These are phyloP conservation scores for Trypanosoma rangeli DNA, from an alignment of 208 protist genomes.

Conservation along the genomic window DNA sequence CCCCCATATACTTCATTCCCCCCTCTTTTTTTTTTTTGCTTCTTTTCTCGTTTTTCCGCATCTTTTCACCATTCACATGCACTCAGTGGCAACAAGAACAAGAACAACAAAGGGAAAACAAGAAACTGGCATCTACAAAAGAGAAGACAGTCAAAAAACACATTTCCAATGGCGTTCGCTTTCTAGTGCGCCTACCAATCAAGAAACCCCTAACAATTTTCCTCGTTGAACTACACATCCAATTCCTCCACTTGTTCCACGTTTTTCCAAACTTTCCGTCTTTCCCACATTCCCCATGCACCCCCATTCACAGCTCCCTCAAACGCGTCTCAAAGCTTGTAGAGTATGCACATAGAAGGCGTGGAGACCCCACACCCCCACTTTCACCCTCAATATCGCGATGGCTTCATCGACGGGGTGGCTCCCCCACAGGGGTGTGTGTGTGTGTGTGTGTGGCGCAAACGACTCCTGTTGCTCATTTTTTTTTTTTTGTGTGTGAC, in stretches of 20 bases:
- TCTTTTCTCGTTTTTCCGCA: too few relatives aligned
- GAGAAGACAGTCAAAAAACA: background rate
- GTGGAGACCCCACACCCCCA: background rate
- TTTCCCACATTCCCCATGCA: background rate
- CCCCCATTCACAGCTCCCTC: background rate
- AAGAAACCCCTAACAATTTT: background rate
- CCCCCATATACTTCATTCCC: background rate
- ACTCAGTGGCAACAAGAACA: background rate
- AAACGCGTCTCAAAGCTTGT: background rate
- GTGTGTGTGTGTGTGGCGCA: background rate
- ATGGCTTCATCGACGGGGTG: background rate
- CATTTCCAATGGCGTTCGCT: background rate
- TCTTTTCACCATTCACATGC: background rate
- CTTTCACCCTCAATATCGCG: background rate
- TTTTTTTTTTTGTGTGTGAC: background rate
- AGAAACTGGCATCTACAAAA: background rate
- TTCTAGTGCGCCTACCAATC: background rate
- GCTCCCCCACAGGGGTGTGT: too few relatives aligned
- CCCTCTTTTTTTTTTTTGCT: background rate
- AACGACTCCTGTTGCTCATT: background rate
- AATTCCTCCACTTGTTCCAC: background rate
- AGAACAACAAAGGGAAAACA: background rate
- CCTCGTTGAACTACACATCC: background rate
- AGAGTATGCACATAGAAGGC: background rate
- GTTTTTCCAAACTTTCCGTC: background rate